phyloP scores from a whole-genome alignment of 2,329 filamentous ascomycete species.

The Cladosporium cucumerinum region DNA sequence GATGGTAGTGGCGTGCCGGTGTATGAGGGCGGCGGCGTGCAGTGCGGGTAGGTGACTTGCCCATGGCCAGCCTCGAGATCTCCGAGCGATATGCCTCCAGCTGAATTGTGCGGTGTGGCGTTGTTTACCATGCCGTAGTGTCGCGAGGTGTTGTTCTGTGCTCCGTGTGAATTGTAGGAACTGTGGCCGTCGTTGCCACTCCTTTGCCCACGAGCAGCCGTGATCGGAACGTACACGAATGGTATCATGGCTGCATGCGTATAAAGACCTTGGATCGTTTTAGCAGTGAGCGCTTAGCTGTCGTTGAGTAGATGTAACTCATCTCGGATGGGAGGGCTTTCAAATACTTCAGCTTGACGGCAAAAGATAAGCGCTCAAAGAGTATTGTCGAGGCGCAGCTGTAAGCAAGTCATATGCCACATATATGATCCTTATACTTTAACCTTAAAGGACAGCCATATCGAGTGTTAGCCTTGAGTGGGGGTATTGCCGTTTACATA shows the following conservation, averaged over 20 bases:
- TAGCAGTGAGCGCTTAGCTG: neutral
- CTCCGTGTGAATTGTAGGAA: neutral
- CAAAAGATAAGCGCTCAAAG: neutral
- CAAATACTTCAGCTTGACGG: neutral
- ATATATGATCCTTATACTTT: neutral
- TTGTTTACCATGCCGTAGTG: neutral
- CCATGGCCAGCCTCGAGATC: neutral
- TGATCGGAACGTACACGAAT: neutral
- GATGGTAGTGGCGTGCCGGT: neutral
- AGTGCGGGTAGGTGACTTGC: neutral
- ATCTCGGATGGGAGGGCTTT: neutral
- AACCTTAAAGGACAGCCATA: neutral
- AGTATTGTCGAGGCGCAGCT: neutral
- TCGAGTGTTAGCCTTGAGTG: neutral
- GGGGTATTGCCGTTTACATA: neutral
- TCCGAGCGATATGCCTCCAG: neutral
- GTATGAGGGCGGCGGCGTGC: neutral
- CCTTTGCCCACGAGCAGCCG: neutral
- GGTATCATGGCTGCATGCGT: neutral
- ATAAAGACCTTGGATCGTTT: neutral
- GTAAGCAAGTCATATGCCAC: neutral
- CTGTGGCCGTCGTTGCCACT: neutral
- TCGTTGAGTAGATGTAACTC: neutral
- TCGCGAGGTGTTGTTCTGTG: neutral
- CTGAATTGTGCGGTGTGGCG: neutral